Conservation (phyloP, 352 stramenopile genomes). For the Aphanomyces cochlioides region DNA sequence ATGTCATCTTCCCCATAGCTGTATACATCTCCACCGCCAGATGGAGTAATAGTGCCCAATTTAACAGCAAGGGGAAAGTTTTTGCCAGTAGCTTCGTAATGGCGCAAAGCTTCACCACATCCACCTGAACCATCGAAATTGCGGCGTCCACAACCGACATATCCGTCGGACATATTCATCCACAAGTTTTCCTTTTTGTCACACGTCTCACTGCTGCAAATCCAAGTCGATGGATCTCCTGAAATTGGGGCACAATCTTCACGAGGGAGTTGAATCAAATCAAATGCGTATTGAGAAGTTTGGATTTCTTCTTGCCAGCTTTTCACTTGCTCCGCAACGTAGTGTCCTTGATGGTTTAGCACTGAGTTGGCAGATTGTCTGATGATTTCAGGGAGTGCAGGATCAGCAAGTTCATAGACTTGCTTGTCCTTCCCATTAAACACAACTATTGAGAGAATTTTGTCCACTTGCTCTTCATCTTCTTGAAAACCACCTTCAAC, state of each 20-base stretch:
- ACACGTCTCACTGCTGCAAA: conserved; percentile 89
- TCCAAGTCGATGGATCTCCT: conserved; percentile 67
- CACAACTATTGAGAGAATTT: conserved; percentile 73
- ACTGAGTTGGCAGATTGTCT: conserved; percentile 56
- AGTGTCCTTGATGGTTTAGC: conserved; percentile 71
- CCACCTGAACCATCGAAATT: conserved; percentile 97
- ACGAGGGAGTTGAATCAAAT: conserved; percentile 56
- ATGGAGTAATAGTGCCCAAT: conserved; percentile 94
- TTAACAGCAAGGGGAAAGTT: conserved; percentile 97
- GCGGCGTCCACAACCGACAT: conserved; percentile 78
- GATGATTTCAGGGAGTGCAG: conserved; percentile 46
- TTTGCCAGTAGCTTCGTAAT: conserved; percentile 92
- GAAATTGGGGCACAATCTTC: conserved; percentile 53
- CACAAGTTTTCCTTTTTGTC: conserved; percentile 98
- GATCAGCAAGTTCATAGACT: conserved; percentile 40
- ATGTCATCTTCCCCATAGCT: conserved; percentile 98
- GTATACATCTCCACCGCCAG: conserved; percentile 95
- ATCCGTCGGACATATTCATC: conserved; percentile 96
- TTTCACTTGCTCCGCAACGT: conserved; percentile 69
- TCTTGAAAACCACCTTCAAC: conserved; percentile 93
- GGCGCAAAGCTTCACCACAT: conserved; percentile 93
- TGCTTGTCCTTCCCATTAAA: conserved; percentile 47
- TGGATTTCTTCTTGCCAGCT: conserved; percentile 82
- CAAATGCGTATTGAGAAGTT: conserved; percentile 68
- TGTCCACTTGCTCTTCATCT: conserved; percentile 87